Conservation (phyloP, 768 basidiomycete species). For the Leccinum longicurvipes region DNA sequence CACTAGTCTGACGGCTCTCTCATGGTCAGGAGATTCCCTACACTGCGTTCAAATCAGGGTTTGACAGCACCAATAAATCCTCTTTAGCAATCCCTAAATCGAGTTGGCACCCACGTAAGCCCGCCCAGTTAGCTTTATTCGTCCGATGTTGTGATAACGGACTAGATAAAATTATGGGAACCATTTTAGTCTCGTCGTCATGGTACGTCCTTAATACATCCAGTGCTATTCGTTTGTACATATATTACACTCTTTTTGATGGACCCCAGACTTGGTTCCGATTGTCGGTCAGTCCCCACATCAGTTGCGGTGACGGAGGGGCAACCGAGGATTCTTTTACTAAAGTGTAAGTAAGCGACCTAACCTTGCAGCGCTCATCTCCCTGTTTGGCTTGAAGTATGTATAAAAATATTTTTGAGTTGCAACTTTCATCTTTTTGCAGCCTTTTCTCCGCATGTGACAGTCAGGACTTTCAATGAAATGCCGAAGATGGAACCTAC, state of each 20-base stretch:
- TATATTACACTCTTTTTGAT: background rate
- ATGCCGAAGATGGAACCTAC: constrained; percentile 2
- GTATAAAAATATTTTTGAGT: constrained; percentile 4
- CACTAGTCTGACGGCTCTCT: constrained; percentile 14
- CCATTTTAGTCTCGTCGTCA: constrained; percentile 21
- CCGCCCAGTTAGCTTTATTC: constrained; percentile 7
- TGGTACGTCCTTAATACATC: constrained; percentile 1
- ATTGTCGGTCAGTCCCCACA: background rate
- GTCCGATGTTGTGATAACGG: constrained; percentile 13
- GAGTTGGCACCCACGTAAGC: constrained; percentile 22
- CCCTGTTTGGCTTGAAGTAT: background rate
- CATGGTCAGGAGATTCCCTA: constrained; percentile 4
- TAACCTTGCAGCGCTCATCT: background rate
- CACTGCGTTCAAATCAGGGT: constrained; percentile 22
- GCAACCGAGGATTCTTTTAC: background rate
- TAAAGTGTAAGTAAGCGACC: background rate
- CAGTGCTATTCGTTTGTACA: background rate
- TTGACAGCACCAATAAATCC: constrained; percentile 26
- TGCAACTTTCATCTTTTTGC: constrained; percentile 9
- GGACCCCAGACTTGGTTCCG: background rate
- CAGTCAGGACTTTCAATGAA: constrained; percentile 8
- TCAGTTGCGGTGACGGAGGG: background rate
- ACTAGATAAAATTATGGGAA: background rate
- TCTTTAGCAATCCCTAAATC: constrained; percentile 17
- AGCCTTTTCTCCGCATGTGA: constrained; percentile 16